These are phyloP conservation scores for Anacardium occidentale DNA, from an alignment of 345 rosid genomes.

Conservation along the genomic window DNA sequence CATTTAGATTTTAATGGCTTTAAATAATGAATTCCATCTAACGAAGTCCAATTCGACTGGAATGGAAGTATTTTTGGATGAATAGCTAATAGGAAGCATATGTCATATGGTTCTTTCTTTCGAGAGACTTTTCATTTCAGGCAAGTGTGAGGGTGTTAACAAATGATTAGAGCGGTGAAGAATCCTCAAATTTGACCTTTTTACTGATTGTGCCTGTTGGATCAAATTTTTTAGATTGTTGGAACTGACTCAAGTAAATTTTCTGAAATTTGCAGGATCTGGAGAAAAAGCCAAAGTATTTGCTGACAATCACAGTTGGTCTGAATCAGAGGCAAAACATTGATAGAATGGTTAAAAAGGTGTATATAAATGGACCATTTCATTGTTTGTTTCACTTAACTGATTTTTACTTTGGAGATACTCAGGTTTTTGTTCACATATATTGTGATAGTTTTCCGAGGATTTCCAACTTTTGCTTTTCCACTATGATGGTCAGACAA, in stretches of 20 bases:
- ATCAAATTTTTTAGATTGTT: not conserved
- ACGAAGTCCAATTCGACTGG: not conserved
- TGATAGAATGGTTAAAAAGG: slow-evolving; percentile 78
- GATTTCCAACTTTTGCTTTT: slow-evolving; percentile 84
- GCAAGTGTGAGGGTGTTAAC: not conserved
- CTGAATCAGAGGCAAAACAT: slow-evolving; percentile 64
- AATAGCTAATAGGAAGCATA: slow-evolving; percentile 4
- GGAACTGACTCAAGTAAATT: not conserved
- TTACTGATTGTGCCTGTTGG: slow-evolving; percentile 1
- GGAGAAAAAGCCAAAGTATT: slow-evolving; percentile 75
- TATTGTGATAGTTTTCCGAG: slow-evolving; percentile 66
- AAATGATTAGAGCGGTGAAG: not conserved
- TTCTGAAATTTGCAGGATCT: slow-evolving; percentile 58
- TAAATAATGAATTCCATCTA: not conserved
- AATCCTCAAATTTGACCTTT: not conserved
- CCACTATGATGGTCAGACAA: slow-evolving; percentile 84
- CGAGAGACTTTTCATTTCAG: not conserved
- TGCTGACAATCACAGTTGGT: slow-evolving; percentile 85
- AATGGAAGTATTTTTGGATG: not conserved
- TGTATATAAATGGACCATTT: slow-evolving; percentile 21
- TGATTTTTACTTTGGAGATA: slow-evolving; percentile 14
- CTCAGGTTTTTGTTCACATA: slow-evolving; percentile 32
- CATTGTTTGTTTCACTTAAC: not conserved
- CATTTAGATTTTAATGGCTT: not conserved
- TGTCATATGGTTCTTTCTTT: not conserved